Base-by-base conservation (phyloP, 2,329 filamentous ascomycete species). In the Chaetoscypha palmicola region DNA sequence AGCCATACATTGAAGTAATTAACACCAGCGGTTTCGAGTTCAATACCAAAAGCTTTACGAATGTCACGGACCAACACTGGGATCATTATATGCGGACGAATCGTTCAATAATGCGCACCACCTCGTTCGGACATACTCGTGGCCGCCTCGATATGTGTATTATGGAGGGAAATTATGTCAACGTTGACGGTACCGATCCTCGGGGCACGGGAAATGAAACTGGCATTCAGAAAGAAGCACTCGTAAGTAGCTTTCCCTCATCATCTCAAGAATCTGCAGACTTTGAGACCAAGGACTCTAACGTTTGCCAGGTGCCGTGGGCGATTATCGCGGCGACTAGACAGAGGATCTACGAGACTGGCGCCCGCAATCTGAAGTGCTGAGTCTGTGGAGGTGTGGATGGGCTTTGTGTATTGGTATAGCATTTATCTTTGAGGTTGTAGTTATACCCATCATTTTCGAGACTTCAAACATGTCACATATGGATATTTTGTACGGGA, bases 1-100 rank as follows among this genome's bases (percentile, higher is more conserved):
- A 52, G 19, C 52, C 52, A 4, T 53, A 52, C 38, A 45, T 52
- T 2, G 37, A 45, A 8, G 45, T 47, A 12, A 46, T 45, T 21
- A 34, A 38, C 14, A 33, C 22, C 9, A 2, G 5, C 5, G 41
- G 19, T 10, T 8, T 34, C 5, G 19, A 37, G 4, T 22, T 30
- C 8, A 17, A 39, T 2, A 16, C 32, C 16, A 10, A 7, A 21
- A 12, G n/a, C 8, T 14, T 31, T 11, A 26, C 19, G 34, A 30
- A 21, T 26, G 3, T n/a, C 37, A 5, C 4, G 14, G 14, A 39
- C n/a, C 19, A 28, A 10, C 2, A n/a, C 14, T 54, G 49, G 51
- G 34, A 37, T 2, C 20, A 14, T 2, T 24, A 41, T 12, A 26
- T 24, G 1, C 28, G 46, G 8, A 3, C 23, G 34, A 3, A 30